Evolutionary conservation across 306 rosid genomes (phyloP).

Genomic region (Lotus japonicus): DNA sequence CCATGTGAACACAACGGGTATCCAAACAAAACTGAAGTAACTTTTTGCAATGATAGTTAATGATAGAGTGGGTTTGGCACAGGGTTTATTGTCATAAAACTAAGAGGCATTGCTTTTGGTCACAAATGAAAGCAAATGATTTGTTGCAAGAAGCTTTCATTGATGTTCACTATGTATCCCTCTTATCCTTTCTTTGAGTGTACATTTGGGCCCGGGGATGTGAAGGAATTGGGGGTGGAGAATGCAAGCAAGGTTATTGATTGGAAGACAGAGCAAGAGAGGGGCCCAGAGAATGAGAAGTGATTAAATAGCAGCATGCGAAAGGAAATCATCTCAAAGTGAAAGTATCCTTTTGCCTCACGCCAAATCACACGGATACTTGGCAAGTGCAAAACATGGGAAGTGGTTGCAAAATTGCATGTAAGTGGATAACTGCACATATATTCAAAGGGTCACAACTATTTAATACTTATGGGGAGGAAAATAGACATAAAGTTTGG

Average conservation of each 20-base stretch:
- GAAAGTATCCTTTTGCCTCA: background rate
- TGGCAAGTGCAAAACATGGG: background rate
- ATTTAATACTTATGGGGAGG: too few species aligned
- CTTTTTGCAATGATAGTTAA: constrained; percentile 9
- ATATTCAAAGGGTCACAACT: too few species aligned
- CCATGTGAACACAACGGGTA: too few species aligned
- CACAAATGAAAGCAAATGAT: constrained; percentile 25
- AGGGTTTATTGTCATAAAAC: background rate
- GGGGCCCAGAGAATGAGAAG: constrained; percentile 12
- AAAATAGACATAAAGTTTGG: too few species aligned
- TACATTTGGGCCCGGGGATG: background rate
- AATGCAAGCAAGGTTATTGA: background rate
- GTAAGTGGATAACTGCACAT: too few species aligned
- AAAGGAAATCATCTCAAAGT: constrained; percentile 8
- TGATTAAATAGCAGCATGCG: background rate
- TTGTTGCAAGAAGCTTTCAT: background rate
- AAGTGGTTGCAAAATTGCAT: too few species aligned
- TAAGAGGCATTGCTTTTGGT: constrained; percentile 19
- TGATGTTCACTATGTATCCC: constrained; percentile 1
- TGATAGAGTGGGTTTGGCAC: background rate
- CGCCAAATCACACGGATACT: constrained; percentile 2
- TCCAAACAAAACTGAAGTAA: too few species aligned
- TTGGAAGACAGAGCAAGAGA: constrained; percentile 1
- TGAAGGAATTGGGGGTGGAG: background rate
- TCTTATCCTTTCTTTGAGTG: background rate